phyloP scores from a whole-genome alignment of 2,329 filamentous ascomycete genomes.

The Zalaria sp. region DNA sequence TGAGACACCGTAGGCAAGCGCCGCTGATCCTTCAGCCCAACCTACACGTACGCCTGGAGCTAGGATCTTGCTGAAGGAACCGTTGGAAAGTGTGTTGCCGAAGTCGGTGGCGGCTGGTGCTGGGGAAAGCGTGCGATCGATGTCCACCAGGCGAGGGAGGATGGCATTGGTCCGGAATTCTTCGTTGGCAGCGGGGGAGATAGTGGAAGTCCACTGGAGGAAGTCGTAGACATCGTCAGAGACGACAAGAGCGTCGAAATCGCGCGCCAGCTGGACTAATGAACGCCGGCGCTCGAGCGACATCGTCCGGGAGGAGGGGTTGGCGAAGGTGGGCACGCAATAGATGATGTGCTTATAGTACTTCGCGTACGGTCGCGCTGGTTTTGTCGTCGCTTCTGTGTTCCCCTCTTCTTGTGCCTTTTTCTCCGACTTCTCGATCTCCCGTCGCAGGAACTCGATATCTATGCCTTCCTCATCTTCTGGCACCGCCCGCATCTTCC shows the following conservation, averaged over 20 bases:
- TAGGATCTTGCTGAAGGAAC: slow-evolving; percentile 77
- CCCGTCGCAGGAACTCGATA: slow-evolving; percentile 42
- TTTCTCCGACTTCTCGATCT: slow-evolving; percentile 37
- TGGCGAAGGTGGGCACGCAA: slow-evolving; percentile 74
- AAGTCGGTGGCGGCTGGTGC: slow-evolving; percentile 41
- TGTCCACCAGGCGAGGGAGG: slow-evolving; percentile 62
- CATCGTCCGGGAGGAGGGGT: slow-evolving; percentile 78
- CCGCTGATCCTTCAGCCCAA: slow-evolving; percentile 66
- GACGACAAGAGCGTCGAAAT: slow-evolving; percentile 69
- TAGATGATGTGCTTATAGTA: slow-evolving; percentile 83
- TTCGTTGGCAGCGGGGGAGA: not conserved
- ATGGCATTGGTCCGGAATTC: slow-evolving; percentile 23
- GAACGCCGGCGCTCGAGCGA: slow-evolving; percentile 49
- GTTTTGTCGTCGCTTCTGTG: slow-evolving; percentile 36
- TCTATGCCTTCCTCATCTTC: slow-evolving; percentile 71
- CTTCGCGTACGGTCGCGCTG: slow-evolving; percentile 48
- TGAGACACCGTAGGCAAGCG: slow-evolving; percentile 44
- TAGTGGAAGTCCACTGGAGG: slow-evolving; percentile 51
- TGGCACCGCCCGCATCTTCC: slow-evolving; percentile 52
- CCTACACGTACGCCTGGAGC: slow-evolving; percentile 72
- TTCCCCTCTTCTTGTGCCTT: not conserved
- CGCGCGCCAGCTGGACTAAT: slow-evolving; percentile 63
- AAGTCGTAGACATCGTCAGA: slow-evolving; percentile 92
- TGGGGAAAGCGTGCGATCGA: slow-evolving; percentile 51
- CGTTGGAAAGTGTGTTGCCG: slow-evolving; percentile 74